Base-by-base conservation (phyloP, 1,139 yeast genomes). In the Candida buenavistaensis region DNA sequence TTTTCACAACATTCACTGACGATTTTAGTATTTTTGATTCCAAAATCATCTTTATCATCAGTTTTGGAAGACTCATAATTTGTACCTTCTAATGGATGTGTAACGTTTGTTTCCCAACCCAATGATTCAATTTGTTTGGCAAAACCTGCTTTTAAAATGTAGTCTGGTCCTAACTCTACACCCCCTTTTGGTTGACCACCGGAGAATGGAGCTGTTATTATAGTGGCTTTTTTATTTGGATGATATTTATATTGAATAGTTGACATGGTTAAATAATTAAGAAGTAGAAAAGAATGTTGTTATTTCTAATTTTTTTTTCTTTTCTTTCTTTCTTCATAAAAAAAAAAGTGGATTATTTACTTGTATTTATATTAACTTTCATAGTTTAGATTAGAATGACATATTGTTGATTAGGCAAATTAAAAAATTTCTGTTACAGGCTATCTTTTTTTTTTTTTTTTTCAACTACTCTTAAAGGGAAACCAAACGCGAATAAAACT, bases 141-240 rank as follows among this genome's bases (percentile, higher is more conserved):
- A 39, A 90, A 71, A 3, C 96, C 96, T 38, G 80, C 78, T 44
- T 82, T 75, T 36, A 88, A 59, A 44, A 90, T 70, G 56, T 78
- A 82, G 43, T 81, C 77, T n/a, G 98, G 97, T 19, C 97, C 98
- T 39, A 80, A 75, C 53, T 90, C 97, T 26, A 90, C 97, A 37
- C 98, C 98, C 23, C 82, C 78, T 52, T 86, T 85, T 35, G 90
- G 94, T 61, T 90, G 98, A 40, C 98, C 98, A n/a, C 97, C 97
- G 23, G 90, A 80, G 57, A 89, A 89, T 35, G 97, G 96, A 0
- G 96, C 96, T 17, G 82, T 71, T 46, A 89, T 77, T 38, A 89
- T 65, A 14, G 87, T 73, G 20, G 79, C 75, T 41, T 76, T 68
- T 47, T 72, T 78, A 30, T 68, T 54, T 33, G 78, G 71, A 50